phyloP scores from a whole-genome alignment of 495 filamentous ascomycete genomes.

The Pyrenula aspistea region DNA sequence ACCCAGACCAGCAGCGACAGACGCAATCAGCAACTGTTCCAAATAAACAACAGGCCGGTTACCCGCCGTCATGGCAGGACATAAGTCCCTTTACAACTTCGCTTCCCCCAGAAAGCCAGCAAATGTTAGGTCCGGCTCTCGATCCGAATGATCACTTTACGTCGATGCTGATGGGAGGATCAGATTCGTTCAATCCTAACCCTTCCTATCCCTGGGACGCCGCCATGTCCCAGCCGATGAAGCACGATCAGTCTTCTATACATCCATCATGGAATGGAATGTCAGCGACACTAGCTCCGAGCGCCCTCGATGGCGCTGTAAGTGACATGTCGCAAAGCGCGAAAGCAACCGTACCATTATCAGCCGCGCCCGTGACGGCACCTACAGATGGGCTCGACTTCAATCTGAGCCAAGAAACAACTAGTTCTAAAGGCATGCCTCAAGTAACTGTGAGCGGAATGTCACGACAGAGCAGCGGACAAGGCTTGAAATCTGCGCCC shows the following conservation, averaged over 20 bases:
- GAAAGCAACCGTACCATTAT: neutral
- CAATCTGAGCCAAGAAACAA: neutral
- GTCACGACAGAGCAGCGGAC: neutral
- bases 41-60: conserved; percentile 7
- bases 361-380: neutral
- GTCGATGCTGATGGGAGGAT: conserved; percentile 30
- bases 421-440: neutral
- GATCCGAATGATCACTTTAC: conserved; percentile 28
- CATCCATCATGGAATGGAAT: conserved; percentile 15
- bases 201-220: conserved; percentile 26
- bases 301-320: conserved; percentile 9
- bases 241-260: conserved; percentile 8
- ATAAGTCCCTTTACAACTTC: conserved; percentile 26
- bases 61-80: conserved; percentile 10
- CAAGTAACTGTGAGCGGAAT: neutral
- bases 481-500: neutral
- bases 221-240: conserved; percentile 7
- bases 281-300: conserved; percentile 17
- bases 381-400: neutral
- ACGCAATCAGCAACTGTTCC: conserved; percentile 2
- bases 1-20: conserved; percentile 1
- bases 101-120: conserved; percentile 36
- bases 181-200: conserved; percentile 13
- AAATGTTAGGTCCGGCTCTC: conserved; percentile 28
- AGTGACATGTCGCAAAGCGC: neutral